phyloP scores from a whole-genome alignment of 1,284 basidiomycete species.

The Xanthoconium separans region DNA sequence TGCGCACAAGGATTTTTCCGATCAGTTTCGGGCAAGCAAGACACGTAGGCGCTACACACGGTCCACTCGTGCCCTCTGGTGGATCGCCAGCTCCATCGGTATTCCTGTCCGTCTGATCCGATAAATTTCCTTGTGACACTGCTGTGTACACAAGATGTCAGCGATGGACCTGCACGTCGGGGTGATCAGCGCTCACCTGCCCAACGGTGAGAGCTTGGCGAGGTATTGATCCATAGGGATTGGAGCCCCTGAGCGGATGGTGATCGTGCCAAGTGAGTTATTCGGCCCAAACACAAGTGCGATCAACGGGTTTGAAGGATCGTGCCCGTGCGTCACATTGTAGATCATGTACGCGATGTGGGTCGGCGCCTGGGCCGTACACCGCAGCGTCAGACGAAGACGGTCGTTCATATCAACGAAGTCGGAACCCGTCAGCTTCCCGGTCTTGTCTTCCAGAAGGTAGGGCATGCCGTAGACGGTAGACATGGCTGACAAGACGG shows the following conservation, averaged over 20 bases:
- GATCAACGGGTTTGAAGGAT: slow-evolving; percentile 39
- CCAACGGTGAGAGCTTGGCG: slow-evolving; percentile 37
- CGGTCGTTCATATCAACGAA: slow-evolving; percentile 64
- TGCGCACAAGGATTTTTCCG: slow-evolving; percentile 24
- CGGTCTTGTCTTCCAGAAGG: slow-evolving; percentile 63
- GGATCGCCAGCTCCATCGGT: slow-evolving; percentile 52
- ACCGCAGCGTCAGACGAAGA: slow-evolving; percentile 48
- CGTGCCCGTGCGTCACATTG: slow-evolving; percentile 35
- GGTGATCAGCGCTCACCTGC: slow-evolving; percentile 36
- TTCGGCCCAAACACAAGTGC: slow-evolving; percentile 51
- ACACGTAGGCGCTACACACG: slow-evolving; percentile 36
- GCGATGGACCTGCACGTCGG: slow-evolving; percentile 3
- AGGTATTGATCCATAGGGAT: slow-evolving; percentile 54
- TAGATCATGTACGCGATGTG: slow-evolving; percentile 54
- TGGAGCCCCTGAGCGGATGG: slow-evolving; percentile 37
- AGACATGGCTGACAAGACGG: slow-evolving; percentile 20
- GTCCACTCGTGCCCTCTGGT: slow-evolving; percentile 58
- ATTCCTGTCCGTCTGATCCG: slow-evolving; percentile 57
- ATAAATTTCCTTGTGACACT: slow-evolving; percentile 49
- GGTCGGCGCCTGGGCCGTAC: slow-evolving; percentile 41
- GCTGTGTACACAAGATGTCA: slow-evolving; percentile 27
- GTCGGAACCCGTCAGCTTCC: slow-evolving; percentile 49
- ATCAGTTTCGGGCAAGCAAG: neutral
- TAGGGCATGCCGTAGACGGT: slow-evolving; percentile 53
- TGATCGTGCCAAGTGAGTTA: slow-evolving; percentile 51